Percentiles rank a stretch among this genome's conserved stretches.
Evolutionary conservation across 164 flowering plant species (phyloP).

Genomic region (Berberis vulgaris): DNA sequence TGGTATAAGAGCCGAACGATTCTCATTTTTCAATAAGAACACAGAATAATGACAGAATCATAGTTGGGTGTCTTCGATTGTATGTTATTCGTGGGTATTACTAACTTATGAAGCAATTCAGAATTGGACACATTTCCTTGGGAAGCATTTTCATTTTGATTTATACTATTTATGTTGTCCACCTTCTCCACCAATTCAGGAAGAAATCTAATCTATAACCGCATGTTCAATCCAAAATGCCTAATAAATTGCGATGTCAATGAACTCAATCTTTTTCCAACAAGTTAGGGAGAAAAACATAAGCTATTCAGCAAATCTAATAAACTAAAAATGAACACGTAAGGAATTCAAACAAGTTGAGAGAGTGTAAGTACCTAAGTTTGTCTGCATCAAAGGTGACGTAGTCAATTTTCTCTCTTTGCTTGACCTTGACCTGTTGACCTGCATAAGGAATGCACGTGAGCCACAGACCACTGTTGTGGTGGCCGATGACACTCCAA

Average conservation of each 20-base stretch:
- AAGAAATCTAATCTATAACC: neutral
- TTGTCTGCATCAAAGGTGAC: constrained; percentile 32
- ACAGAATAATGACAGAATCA: neutral
- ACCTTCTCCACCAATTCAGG: neutral
- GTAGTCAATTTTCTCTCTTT: constrained; percentile 17
- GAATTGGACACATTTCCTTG: too few relatives aligned
- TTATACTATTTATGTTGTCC: neutral
- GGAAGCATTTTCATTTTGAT: too few relatives aligned
- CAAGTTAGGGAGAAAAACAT: neutral
- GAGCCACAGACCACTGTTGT: too few relatives aligned
- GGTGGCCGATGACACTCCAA: too few relatives aligned
- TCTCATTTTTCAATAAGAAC: neutral
- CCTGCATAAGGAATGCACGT: too few relatives aligned
- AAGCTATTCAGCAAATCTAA: neutral
- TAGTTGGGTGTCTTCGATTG: neutral
- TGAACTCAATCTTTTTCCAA: neutral
- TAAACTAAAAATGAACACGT: neutral
- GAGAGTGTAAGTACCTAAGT: constrained; percentile 31
- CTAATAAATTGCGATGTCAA: neutral
- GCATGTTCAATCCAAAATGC: neutral
- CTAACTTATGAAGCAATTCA: too few relatives aligned
- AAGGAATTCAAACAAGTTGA: neutral
- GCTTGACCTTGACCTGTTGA: too few relatives aligned
- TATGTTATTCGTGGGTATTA: too few relatives aligned
- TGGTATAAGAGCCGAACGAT: too few relatives aligned